phyloP scores from a whole-genome alignment of 495 filamentous ascomycete species.

The Podospora appendiculata region DNA sequence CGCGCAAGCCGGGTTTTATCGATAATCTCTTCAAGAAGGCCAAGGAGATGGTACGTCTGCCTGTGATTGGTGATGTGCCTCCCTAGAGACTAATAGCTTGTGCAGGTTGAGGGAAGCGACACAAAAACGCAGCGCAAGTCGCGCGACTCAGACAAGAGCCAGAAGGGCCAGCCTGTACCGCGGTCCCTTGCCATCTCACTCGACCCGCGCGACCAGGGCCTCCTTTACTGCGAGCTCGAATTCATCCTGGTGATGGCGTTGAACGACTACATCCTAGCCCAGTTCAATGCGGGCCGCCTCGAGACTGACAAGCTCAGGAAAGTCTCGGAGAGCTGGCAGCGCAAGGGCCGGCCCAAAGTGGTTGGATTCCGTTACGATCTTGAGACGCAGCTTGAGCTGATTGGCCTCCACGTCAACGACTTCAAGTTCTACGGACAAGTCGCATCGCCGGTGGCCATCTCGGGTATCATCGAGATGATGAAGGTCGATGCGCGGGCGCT shows the following conservation, averaged over 20 bases:
- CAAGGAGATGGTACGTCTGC: slow-evolving; percentile 31
- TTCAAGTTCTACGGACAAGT: slow-evolving; percentile 37
- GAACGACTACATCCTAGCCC: slow-evolving; percentile 28
- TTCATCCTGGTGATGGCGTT: slow-evolving; percentile 26
- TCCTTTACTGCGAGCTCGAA: slow-evolving; percentile 40
- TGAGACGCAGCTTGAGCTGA: slow-evolving; percentile 41
- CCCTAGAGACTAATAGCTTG: background rate
- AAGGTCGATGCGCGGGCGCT: slow-evolving; percentile 30
- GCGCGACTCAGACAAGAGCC: slow-evolving; percentile 12
- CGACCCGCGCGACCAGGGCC: slow-evolving; percentile 35
- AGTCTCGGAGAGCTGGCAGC: slow-evolving; percentile 30
- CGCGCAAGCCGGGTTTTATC: slow-evolving; percentile 24
- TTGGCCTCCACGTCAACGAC: slow-evolving; percentile 26
- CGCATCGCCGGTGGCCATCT: slow-evolving; percentile 13
- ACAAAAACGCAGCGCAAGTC: slow-evolving; percentile 19
- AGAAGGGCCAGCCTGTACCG: background rate
- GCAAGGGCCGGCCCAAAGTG: slow-evolving; percentile 35
- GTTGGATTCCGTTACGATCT: slow-evolving; percentile 39
- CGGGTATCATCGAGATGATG: slow-evolving; percentile 32
- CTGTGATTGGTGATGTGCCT: background rate
- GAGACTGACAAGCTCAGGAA: slow-evolving; percentile 23
- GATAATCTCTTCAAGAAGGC: slow-evolving; percentile 32
- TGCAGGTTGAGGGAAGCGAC: slow-evolving; percentile 22
- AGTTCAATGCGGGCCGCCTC: slow-evolving; percentile 32
- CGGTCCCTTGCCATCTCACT: slow-evolving; percentile 28